These are phyloP conservation scores for Pseudocercospora fuligena DNA, from an alignment of 2,329 filamentous ascomycete genomes.

Conservation along the genomic window DNA sequence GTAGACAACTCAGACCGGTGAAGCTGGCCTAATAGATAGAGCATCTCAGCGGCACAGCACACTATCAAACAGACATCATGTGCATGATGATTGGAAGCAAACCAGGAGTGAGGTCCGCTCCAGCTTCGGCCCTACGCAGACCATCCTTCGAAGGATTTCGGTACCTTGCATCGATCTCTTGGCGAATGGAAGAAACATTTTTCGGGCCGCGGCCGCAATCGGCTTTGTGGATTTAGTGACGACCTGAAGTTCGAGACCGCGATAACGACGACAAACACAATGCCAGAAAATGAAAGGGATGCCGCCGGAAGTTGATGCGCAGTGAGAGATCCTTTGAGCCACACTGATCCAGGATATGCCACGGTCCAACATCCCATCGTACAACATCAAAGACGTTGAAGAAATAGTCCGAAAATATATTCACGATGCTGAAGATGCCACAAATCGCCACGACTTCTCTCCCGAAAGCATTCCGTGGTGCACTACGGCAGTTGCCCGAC, in stretches of 20 bases:
- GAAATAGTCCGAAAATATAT: neutral
- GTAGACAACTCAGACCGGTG: neutral
- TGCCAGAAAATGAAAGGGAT: too few species aligned
- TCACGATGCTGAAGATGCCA: neutral
- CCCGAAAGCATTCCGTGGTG: neutral
- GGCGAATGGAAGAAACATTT: too few species aligned
- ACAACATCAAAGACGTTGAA: neutral
- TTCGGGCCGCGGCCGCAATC: too few species aligned
- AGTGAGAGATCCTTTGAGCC: neutral
- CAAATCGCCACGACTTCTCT: slow-evolving; percentile 5
- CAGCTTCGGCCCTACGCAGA: neutral
- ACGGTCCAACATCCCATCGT: neutral
- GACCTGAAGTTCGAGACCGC: too few species aligned
- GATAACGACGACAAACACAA: too few species aligned
- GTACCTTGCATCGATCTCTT: neutral
- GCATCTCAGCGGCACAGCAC: neutral
- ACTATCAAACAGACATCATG: too few species aligned
- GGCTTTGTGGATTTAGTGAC: too few species aligned
- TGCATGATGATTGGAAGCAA: too few species aligned
- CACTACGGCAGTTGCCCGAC: neutral
- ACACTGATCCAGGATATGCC: neutral
- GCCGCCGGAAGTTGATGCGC: too few species aligned
- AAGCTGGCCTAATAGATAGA: neutral
- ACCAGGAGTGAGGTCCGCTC: too few species aligned
- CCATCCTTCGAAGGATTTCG: neutral